Conservation (phyloP, 495 filamentous ascomycete species). For the Lindgomyces ingoldianus region DNA sequence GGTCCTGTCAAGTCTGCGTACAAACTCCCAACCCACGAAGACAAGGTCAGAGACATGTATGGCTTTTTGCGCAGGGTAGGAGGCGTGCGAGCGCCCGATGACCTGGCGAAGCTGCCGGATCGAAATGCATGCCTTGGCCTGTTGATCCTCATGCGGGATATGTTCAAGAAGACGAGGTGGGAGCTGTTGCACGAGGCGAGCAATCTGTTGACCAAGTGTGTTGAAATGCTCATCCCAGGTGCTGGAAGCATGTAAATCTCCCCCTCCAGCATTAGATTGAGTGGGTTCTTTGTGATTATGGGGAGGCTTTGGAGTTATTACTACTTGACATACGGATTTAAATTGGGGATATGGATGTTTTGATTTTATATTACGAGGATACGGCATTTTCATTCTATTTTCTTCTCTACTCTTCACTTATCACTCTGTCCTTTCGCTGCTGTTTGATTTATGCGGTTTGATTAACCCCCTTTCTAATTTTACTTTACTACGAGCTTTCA, state of each 20-base stretch:
- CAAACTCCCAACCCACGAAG: slow-evolving; percentile 58
- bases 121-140: slow-evolving; percentile 83
- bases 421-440: neutral
- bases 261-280: too few species aligned
- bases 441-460: too few species aligned
- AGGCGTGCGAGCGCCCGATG: slow-evolving; percentile 75
- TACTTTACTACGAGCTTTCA: neutral
- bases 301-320: too few species aligned
- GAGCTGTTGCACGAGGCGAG: slow-evolving; percentile 87
- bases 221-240: slow-evolving; percentile 55
- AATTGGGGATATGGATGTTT: neutral
- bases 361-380: neutral
- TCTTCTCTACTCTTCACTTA: neutral
- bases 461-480: too few species aligned
- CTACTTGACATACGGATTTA: too few species aligned
- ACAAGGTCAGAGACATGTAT: slow-evolving; percentile 77
- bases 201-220: slow-evolving; percentile 76
- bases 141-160: slow-evolving; percentile 77
- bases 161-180: slow-evolving; percentile 83
- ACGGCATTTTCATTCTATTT: neutral
- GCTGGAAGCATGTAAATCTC: slow-evolving; percentile 4
- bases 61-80: slow-evolving; percentile 73
- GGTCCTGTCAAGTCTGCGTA: slow-evolving; percentile 63
- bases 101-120: slow-evolving; percentile 70
- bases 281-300: too few species aligned